Evolutionary conservation across 257 asterid species (phyloP).

Genomic region (Ehretia macrophylla): DNA sequence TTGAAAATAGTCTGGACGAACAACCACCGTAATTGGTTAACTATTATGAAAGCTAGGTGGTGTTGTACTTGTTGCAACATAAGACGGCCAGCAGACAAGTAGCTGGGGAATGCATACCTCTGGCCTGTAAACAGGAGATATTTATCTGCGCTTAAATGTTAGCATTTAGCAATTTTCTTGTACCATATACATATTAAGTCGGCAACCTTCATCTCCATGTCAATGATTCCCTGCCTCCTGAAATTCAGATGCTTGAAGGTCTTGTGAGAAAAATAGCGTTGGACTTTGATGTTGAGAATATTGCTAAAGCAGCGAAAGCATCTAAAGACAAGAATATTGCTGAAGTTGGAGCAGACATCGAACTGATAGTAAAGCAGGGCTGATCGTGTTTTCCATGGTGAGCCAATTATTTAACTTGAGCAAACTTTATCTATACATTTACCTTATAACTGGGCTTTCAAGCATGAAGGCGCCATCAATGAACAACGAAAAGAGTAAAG

Average conservation of each 20-base stretch:
- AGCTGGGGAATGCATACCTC: no score
- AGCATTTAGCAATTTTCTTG: no score
- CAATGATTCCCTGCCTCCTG: neutral
- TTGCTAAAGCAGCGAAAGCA: conserved; percentile 74
- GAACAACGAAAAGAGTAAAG: neutral
- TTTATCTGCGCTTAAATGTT: no score
- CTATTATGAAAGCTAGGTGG: no score
- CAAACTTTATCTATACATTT: neutral
- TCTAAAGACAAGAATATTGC: conserved; percentile 73
- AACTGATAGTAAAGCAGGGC: conserved; percentile 53
- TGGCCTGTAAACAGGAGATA: no score
- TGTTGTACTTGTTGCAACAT: no score
- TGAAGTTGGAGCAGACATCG: conserved; percentile 90
- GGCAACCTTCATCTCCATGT: neutral
- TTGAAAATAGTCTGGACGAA: no score
- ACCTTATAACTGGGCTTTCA: neutral
- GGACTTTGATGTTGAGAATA: conserved; percentile 76
- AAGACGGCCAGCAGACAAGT: no score
- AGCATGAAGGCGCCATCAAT: neutral
- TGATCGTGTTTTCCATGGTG: conserved; percentile 30
- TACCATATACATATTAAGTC: neutral
- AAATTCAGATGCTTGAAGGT: conserved; percentile 84
- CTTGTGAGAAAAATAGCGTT: conserved; percentile 65
- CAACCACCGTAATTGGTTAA: no score
- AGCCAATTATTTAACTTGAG: conserved; percentile 1